Evolutionary conservation across 495 filamentous ascomycete species (phyloP), one percentile per base, ranked within the genome.

Genomic region (Hypoxylon fuscum): DNA sequence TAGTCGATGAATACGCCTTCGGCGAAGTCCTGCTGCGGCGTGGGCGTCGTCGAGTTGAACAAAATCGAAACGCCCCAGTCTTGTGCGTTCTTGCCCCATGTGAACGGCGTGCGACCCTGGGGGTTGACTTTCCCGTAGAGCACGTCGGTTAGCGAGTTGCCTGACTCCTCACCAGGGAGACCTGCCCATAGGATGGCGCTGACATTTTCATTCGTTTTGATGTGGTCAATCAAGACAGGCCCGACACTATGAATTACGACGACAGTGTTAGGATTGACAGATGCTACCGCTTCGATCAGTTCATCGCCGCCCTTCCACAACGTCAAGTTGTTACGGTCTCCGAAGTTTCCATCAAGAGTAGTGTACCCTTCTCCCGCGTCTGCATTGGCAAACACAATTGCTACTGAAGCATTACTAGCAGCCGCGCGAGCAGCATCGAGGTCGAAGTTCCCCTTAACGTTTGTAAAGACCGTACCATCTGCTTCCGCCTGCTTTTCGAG

Each of bases 381-480:
- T 1, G 82, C 79, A 50, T 85, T 87, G 14, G 81, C 76, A 59
- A 88, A 88, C 0, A 86, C 83, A 5, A 90, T 49, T 42, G 83
- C 76, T 14, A 80, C 74, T 40, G 73, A 73, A 20, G 68, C 71
- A 15, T 66, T 71, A 40, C 53, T 66, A n/a, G 80, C 76, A 29
- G 64, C 78, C 42, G 51, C 70, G 14, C 54, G 67, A 4, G 73
- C 76, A 18, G 71, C 63, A 3, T 61, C 42, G 8, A 79, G 64
- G 44, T 76, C 66, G 62, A 72, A 78, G 56, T 77, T 80, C 8
- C 55, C 53, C 20, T 66, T 56, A 2, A 72, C 46, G 56, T 74
- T 75, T 17, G 40, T 62, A 22, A 75, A 72, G 3, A 34, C 21
- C 2, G 72, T 74, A 4, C 54, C 57, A 41, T 75, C 69, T 0